These are phyloP conservation scores for Neonectria magnoliae DNA, from an alignment of 2,329 filamentous ascomycete genomes.

Conservation along the genomic window DNA sequence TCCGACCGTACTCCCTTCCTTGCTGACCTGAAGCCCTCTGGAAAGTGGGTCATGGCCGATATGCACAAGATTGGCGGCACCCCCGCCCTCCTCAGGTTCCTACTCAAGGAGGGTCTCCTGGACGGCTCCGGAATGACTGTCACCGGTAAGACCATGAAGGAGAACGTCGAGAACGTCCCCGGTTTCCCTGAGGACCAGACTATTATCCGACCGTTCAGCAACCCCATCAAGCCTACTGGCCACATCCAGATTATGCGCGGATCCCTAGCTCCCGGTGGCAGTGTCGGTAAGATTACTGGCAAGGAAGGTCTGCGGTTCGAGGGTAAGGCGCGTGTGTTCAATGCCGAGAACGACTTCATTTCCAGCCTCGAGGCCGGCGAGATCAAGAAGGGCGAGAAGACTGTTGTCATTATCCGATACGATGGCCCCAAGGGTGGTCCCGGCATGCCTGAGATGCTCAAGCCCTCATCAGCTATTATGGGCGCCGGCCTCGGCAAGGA, in stretches of 20 bases:
- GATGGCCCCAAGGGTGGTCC: conserved; percentile 94
- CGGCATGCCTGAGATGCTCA: conserved; percentile 95
- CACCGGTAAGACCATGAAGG: conserved; percentile 87
- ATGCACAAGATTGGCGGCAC: conserved; percentile 88
- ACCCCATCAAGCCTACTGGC: conserved; percentile 87
- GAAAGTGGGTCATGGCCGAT: conserved; percentile 87
- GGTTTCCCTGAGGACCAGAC: conserved; percentile 80
- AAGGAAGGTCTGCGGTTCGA: conserved; percentile 89
- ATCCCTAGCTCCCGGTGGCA: conserved; percentile 84
- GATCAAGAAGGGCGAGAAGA: conserved; percentile 87
- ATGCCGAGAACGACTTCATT: conserved; percentile 86
- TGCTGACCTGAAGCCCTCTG: conserved; percentile 85
- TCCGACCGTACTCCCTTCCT: conserved; percentile 83
- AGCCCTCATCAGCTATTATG: conserved; percentile 93
- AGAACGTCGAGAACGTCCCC: conserved; percentile 83
- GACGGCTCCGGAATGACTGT: conserved; percentile 84
- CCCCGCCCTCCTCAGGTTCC: conserved; percentile 85
- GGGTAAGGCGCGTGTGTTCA: conserved; percentile 83
- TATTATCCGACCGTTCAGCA: conserved; percentile 81
- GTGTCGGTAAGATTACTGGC: conserved; percentile 92
- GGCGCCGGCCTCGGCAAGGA: conserved; percentile 83
- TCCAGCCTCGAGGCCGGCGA: conserved; percentile 78
- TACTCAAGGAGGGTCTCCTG: conserved; percentile 84
- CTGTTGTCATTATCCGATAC: conserved; percentile 91
- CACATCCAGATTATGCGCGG: conserved; percentile 91